phyloP scores from a whole-genome alignment of 169 alveolate species.

The Amoebophrya sp. region DNA sequence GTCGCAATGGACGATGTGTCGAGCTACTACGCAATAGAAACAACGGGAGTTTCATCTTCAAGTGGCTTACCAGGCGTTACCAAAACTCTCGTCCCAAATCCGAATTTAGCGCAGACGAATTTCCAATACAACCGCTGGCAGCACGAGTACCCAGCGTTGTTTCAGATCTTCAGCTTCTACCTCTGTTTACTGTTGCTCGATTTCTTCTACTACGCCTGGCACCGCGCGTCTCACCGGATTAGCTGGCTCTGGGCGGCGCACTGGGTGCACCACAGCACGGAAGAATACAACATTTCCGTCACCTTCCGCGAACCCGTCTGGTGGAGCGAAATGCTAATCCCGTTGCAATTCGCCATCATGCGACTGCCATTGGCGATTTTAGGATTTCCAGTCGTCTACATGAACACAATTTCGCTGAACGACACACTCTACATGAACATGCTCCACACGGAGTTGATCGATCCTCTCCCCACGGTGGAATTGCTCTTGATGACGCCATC shows the following conservation, averaged over 20 bases:
- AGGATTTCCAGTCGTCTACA: neutral
- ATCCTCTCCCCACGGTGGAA: neutral
- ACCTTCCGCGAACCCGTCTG: neutral
- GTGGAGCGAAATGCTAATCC: neutral
- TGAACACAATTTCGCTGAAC: constrained; percentile 7
- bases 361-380: neutral
- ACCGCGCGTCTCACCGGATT: neutral
- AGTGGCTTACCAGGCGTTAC: too few species aligned
- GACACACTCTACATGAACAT: neutral
- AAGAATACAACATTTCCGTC: constrained; percentile 16
- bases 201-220: neutral
- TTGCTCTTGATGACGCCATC: neutral
- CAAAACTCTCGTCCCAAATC: neutral
- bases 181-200: neutral
- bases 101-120: neutral
- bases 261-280: neutral
- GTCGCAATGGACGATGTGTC: neutral
- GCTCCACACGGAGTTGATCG: neutral
- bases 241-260: constrained; percentile 9
- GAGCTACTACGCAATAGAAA: neutral
- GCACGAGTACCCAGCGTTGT: neutral
- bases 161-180: neutral
- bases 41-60: too few species aligned
- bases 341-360: constrained; percentile 1
- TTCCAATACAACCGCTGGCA: neutral